Base-by-base conservation (phyloP, 495 filamentous ascomycete species). In the Viridothelium virens region DNA sequence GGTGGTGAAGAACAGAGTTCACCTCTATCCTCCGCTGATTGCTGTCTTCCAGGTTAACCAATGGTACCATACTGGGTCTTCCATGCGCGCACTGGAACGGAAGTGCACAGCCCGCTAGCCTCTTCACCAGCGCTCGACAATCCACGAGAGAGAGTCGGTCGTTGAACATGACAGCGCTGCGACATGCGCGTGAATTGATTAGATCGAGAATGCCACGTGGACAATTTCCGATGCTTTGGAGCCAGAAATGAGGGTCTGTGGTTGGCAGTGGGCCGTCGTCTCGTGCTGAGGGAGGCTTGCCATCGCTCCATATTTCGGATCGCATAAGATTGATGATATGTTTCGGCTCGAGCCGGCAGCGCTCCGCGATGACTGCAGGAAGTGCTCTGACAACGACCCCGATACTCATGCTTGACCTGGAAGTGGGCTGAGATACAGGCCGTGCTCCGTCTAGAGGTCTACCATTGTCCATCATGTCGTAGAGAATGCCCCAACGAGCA, bases 161-260 rank as follows among this genome's bases (percentile, higher is more conserved):
- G 70, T 97, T 97, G 78, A 98, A 98, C 94, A 98, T 98, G 75
- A 97, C 89, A 6, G 94, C 91, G 48, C 84, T 92, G 44, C 94
- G 81, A 75, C 94, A 98, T 9, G 94, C 89, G 47, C 92, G 85
- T 4, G 91, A 96, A 70, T 96, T 93, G 34, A 97, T 79, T 77
- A 97, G 78, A 63, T 97, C 92, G 47, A 95, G 63, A n/a, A 97
- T 86, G 0, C 88, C 87, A 63, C 84, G 79, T 0, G 92, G 92
- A 69, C 90, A 93, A 46, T 79, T 80, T 38, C 84, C 80, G 56
- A 90, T 84, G 14, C 78, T 78, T 31, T 76, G 72, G 38, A 89
- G 74, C 88, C 87, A 92, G 18, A 70, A 53, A 53, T 25, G 48
- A 53, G 48, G 12, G 18, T 53, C 48, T 53, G 48, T n/a, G 11